Base-by-base conservation (phyloP, 2,329 filamentous ascomycete species). In the Blumeriella jaapii region DNA sequence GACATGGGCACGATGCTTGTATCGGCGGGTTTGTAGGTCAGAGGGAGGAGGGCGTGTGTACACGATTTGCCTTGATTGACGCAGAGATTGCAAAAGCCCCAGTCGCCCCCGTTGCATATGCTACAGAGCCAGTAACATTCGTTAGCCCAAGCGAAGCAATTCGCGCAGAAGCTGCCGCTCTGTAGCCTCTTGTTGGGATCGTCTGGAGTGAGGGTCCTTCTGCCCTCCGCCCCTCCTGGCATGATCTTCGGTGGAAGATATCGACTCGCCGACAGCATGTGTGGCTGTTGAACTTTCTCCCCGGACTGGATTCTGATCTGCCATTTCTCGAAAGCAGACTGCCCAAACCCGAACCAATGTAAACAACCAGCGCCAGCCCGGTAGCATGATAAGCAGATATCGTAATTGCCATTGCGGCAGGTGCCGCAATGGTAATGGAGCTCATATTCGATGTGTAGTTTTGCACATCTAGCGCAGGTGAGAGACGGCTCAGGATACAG, bases 101-200 rank as follows among this genome's bases (percentile, higher is more conserved):
- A 96, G 53, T 93, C 87, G 4, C 85, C 89, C 43, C 91, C 77
- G 50, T 94, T 94, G 60, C 89, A 96, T 16, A 69, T 57, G 40
- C 81, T 74, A 56, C 89, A 96, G 43, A 82, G 78, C 89, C 87
- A 96, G 59, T 83, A 93, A 58, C 84, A 91, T 33, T 79, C 71
- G 50, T 93, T 87, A 0, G 84, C 71, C 63, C 75, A 82, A 0
- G 70, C 64, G 12, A 69, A 63, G 55, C 89, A 95, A 30, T 71
- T 69, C 23, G 80, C 74, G 55, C 89, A 96, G 57, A 95, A 95
- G 5, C 83, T 77, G 13, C 89, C 89, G 34, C 72, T 77, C 57
- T 91, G 75, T 1, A 91, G 60, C 15, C 83, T 67, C 24, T 68
- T 67, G 4, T 64, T 61, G 0, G 83, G 82, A 53, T 87, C 72